Percentiles rank a stretch among this genome's conserved stretches.
Conservation (phyloP, 768 basidiomycete genomes). For the Botryobasidium botryosum region DNA sequence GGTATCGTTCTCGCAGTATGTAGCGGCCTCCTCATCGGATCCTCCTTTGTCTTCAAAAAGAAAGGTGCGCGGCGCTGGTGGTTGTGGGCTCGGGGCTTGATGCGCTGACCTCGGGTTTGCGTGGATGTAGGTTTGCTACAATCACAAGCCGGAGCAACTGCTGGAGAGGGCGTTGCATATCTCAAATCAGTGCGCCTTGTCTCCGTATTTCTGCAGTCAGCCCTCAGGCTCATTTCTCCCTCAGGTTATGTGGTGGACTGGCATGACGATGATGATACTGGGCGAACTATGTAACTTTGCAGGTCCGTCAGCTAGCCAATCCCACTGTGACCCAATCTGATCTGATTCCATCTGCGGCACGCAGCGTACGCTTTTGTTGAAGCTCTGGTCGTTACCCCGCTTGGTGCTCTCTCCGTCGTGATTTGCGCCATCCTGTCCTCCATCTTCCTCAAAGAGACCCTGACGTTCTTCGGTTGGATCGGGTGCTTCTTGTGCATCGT, state of each 20-base stretch:
- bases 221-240: background rate
- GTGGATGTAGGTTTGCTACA: constrained; percentile 10
- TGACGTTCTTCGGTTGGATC: constrained; percentile 95
- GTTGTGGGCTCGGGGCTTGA: constrained; percentile 8
- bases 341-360: constrained; percentile 1
- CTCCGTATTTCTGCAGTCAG: constrained; percentile 1
- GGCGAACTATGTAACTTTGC: constrained; percentile 44
- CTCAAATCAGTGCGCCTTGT: constrained; percentile 63
- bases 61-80: constrained; percentile 71
- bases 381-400: constrained; percentile 88
- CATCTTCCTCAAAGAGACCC: constrained; percentile 79
- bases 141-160: constrained; percentile 21
- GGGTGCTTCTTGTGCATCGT: constrained; percentile 86
- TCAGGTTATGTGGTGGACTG: constrained; percentile 66
- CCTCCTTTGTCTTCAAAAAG: constrained; percentile 96
- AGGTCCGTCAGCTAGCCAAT: background rate
- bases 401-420: constrained; percentile 93
- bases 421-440: constrained; percentile 87
- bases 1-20: constrained; percentile 58
- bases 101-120: background rate
- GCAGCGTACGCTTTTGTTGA: constrained; percentile 77
- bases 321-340: constrained; percentile 9
- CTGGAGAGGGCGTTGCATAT: constrained; percentile 84
- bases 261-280: constrained; percentile 90
- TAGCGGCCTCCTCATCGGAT: constrained; percentile 81